Base-by-base conservation (phyloP, 192 early-diverging fungal species). In the Allomyces arbusculus region DNA sequence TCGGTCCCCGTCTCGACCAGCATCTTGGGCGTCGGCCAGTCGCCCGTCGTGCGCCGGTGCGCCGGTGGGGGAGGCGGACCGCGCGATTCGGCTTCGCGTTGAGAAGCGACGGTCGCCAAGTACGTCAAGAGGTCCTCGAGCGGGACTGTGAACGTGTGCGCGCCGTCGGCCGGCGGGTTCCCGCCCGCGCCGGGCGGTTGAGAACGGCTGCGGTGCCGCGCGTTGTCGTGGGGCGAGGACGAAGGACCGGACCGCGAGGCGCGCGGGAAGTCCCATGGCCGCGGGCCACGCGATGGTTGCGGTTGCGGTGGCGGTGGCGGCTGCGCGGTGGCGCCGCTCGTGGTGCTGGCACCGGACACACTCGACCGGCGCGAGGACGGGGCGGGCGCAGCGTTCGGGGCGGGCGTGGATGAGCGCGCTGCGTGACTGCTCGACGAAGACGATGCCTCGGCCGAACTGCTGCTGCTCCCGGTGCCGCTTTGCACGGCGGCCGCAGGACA, bases 1-100 rank as follows among this genome's bases (percentile, higher is more conserved):
- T 67, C 66, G 26, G 44, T 63, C 14, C 44, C 26, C 19, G 62
- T 62, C n/a, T 61, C 66, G 22, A 67, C 62, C 23, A 67, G 50
- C 50, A 58, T 58, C 50, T 58, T 58, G 16, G 20, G 16, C 50
- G 50, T 58, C 16, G 50, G 50, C 50, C 12, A 58, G 50, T 58
- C 50, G 50, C 16, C 50, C 50, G 12, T 58, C 16, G 50, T 58
- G 12, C 16, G 16, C 16, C 16, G 16, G 50, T 58, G 50, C 16
- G 50, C 50, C 12, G 50, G 50, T 1, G 33, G 33, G 3, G 50
- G 50, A 8, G 50, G 50, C 20, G 16, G 50, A 3, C 16, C 50
- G 20, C 20, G 12, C 16, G 50, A 1, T 14, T 14, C 50, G 50
- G 50, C 0, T 3, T n/a, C 16, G 20, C 50, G 50, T 6, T 58